Evolutionary conservation across 2,329 filamentous ascomycete genomes (phyloP), one percentile per base, ranked within the genome.

Genomic region (Aspergillus vadensis): DNA sequence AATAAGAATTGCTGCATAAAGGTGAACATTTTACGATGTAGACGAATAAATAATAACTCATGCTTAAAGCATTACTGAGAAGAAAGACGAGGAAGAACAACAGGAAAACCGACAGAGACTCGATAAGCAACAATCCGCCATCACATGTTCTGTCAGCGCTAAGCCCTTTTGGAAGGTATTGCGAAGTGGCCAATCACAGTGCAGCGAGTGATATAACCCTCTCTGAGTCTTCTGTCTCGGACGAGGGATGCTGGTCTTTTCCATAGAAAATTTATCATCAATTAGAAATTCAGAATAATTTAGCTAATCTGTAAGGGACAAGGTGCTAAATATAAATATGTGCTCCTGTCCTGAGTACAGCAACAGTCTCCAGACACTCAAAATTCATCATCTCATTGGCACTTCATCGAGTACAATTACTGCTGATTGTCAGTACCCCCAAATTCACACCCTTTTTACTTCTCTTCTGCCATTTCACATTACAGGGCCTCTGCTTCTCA

Each of bases 91-190:
- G 8, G 15, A 32, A 23, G 52, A 9, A 8, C 15, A 49, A 21
- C 5, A 12, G 14, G 9, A 14, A 27, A 7, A n/a, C 12, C 7
- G 52, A 25, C 4, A 14, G 3, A 44, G 21, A 17, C 14, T 14
- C 52, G 51, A n/a, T 12, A 43, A 7, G 27, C 10, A 17, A 25
- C n/a, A 27, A 5, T 23, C n/a, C 5, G 27, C 19, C 9, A 41
- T 23, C 19, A 15, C 3, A 23, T 23, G 12, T 15, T 9, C 15
- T 9, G 27, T 44, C 17, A 25, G 21, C 52, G 38, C 63, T 65
- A 65, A 21, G 27, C 58, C 58, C 23, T 30, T 59, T 65, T 49
- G 41, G 58, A 59, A 65, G 48, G 58, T 63, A 65, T 59, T 57
- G 61, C 61, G 63, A 59, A 17, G 12, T 4, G 59, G 58, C 63